These are phyloP conservation scores for Pyrenochaeta sp. DNA, from an alignment of 2,329 filamentous ascomycete species.

Conservation along the genomic window DNA sequence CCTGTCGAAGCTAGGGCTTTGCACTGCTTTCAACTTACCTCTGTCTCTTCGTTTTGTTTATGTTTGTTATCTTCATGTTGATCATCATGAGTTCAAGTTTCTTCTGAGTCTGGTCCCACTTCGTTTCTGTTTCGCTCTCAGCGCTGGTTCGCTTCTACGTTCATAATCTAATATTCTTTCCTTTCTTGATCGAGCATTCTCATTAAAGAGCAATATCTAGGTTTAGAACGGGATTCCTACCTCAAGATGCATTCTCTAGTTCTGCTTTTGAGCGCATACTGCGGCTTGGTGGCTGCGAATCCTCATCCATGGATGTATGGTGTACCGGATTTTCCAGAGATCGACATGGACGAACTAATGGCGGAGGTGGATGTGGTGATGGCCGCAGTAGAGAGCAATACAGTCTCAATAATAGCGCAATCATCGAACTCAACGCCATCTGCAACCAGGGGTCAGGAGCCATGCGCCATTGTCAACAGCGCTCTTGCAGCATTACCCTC, in stretches of 20 bases:
- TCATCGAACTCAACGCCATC: conserved; percentile 20
- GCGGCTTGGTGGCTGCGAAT: conserved; percentile 28
- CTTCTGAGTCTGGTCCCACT: not conserved
- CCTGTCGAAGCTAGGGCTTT: conserved; percentile 3
- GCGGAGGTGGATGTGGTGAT: conserved; percentile 27
- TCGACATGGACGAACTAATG: conserved; percentile 38
- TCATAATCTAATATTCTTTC: conserved; percentile 17
- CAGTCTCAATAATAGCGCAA: conserved; percentile 19
- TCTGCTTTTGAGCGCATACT: conserved; percentile 28
- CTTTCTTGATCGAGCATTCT: not conserved
- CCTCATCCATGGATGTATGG: conserved; percentile 46
- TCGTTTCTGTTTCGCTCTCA: conserved; percentile 1
- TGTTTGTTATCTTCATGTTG: conserved; percentile 7
- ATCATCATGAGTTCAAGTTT: not conserved
- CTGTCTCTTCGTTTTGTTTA: conserved; percentile 1
- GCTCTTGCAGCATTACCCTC: conserved; percentile 35
- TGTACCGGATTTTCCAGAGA: conserved; percentile 38
- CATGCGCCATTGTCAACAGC: conserved; percentile 43
- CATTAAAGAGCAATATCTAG: not conserved
- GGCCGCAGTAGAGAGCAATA: conserved; percentile 25
- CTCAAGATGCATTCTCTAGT: conserved; percentile 30
- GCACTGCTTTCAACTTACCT: conserved; percentile 7
- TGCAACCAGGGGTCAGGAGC: conserved; percentile 34
- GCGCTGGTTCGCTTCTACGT: conserved; percentile 31
- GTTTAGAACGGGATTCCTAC: too few relatives aligned